Conservation (phyloP, 768 basidiomycete species). For the Rhodotorula toruloides region DNA sequence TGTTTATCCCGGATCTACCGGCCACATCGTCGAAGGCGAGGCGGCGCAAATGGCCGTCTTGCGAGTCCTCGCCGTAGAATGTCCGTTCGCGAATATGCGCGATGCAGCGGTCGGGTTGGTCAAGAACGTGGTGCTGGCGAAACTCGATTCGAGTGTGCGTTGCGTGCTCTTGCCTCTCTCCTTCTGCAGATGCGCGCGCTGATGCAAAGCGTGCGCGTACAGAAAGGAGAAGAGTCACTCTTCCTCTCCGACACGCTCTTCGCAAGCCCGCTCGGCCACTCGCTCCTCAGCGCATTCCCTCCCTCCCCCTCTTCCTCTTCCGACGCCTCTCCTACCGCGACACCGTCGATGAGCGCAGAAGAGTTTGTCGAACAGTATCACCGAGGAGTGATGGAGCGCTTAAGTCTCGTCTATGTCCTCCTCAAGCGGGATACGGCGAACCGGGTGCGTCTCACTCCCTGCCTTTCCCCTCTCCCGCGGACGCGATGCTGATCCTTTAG, state of each 20-base stretch:
- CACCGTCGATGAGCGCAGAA: neutral
- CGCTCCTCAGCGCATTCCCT: neutral
- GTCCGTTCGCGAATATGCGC: neutral
- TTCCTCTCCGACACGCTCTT: neutral
- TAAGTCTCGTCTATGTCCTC: neutral
- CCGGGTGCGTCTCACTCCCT: slow-evolving; percentile 1
- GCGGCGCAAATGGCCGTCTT: neutral
- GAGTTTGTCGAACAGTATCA: neutral
- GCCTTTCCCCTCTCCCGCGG: too few relatives aligned
- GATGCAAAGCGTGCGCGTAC: neutral
- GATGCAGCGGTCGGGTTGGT: slow-evolving; percentile 5
- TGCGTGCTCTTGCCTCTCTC: neutral
- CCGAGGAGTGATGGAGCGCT: neutral
- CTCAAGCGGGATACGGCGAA: neutral
- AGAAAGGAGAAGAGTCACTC: neutral
- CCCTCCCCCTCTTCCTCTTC: neutral
- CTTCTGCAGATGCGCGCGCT: too few relatives aligned
- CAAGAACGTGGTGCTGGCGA: neutral
- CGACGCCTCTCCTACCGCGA: neutral
- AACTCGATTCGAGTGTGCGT: neutral
- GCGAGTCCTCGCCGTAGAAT: neutral
- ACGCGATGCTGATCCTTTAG: neutral
- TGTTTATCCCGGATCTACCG: neutral
- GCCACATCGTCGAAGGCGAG: neutral
- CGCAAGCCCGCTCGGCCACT: neutral